phyloP scores from a whole-genome alignment of 805 yeast genomes.

The Vanderwaltozyma verrucispora region DNA sequence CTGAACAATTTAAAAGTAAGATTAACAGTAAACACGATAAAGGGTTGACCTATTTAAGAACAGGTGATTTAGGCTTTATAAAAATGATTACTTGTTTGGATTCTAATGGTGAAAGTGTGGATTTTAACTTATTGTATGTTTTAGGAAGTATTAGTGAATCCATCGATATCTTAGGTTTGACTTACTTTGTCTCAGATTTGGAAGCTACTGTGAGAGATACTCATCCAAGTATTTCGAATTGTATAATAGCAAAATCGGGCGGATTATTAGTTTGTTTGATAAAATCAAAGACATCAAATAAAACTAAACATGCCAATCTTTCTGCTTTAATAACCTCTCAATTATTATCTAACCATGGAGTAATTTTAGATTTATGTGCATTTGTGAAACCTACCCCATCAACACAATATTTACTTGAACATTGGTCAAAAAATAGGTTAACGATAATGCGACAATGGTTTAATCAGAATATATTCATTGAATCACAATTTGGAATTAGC shows the following conservation, averaged over 20 bases:
- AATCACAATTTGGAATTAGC: slow-evolving; percentile 45
- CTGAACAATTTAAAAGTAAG: slow-evolving; percentile 50
- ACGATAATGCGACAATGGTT: slow-evolving; percentile 51
- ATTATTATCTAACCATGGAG: slow-evolving; percentile 68
- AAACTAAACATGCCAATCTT: slow-evolving; percentile 47
- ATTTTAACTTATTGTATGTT: slow-evolving; percentile 71
- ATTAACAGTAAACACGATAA: slow-evolving; percentile 53
- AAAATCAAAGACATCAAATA: slow-evolving; percentile 43
- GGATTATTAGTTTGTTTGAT: slow-evolving; percentile 69
- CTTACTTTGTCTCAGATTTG: slow-evolving; percentile 81
- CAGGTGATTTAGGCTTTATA: slow-evolving; percentile 91
- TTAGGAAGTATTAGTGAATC: slow-evolving; percentile 80
- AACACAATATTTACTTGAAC: slow-evolving; percentile 35
- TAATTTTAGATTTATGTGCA: slow-evolving; percentile 73
- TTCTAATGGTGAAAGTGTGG: slow-evolving; percentile 29
- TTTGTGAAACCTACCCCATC: slow-evolving; percentile 42
- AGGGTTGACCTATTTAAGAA: slow-evolving; percentile 60
- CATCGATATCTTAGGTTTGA: slow-evolving; percentile 82
- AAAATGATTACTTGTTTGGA: slow-evolving; percentile 52
- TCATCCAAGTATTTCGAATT: slow-evolving; percentile 34
- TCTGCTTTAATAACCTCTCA: slow-evolving; percentile 77
- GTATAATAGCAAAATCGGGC: slow-evolving; percentile 72
- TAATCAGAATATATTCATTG: slow-evolving; percentile 33
- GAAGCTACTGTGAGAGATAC: slow-evolving; percentile 54
- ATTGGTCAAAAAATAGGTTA: slow-evolving; percentile 68